A percentile compares a stretch with the other conserved stretches of the same genome.
These are phyloP conservation scores for Dissophora ornata DNA, from an alignment of 192 early-diverging fungal genomes.

Conservation along the genomic window DNA sequence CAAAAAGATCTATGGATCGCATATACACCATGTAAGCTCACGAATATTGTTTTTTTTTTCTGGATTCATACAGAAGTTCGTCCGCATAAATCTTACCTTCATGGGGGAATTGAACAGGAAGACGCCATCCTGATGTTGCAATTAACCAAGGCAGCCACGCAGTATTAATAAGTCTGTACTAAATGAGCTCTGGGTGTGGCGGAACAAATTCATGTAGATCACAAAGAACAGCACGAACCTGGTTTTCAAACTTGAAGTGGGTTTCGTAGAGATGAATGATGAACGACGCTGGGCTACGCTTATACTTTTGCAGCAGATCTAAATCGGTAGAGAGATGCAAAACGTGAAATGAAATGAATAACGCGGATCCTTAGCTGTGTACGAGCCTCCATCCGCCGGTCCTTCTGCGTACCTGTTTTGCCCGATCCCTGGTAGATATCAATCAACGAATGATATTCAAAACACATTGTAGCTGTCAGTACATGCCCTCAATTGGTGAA, in stretches of 20 bases:
- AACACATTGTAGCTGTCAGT: too few relatives aligned
- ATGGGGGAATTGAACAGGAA: constrained; percentile 66
- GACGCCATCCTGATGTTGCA: constrained; percentile 58
- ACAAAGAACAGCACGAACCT: constrained; percentile 34
- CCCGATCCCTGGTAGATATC: constrained; percentile 2
- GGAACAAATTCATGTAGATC: not conserved
- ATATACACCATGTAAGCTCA: not conserved
- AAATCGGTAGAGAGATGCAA: not conserved
- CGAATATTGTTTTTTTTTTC: not conserved
- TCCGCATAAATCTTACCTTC: constrained; percentile 53
- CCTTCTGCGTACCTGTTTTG: constrained; percentile 3
- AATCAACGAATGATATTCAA: not conserved
- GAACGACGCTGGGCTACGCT: constrained; percentile 67
- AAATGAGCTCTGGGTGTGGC: too few relatives aligned
- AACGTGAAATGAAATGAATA: not conserved
- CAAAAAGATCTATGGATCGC: constrained; percentile 57
- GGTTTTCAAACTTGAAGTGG: constrained; percentile 79
- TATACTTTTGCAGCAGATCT: constrained; percentile 61
- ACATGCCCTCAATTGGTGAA: too few relatives aligned
- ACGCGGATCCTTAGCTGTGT: too few relatives aligned
- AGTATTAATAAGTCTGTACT: not conserved
- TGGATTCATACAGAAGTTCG: not conserved
- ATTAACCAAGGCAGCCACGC: not conserved
- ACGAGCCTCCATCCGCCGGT: too few relatives aligned
- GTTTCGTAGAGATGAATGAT: constrained; percentile 74